These are phyloP conservation scores for Candida andamanensis DNA, from an alignment of 805 yeast genomes.

Conservation along the genomic window DNA sequence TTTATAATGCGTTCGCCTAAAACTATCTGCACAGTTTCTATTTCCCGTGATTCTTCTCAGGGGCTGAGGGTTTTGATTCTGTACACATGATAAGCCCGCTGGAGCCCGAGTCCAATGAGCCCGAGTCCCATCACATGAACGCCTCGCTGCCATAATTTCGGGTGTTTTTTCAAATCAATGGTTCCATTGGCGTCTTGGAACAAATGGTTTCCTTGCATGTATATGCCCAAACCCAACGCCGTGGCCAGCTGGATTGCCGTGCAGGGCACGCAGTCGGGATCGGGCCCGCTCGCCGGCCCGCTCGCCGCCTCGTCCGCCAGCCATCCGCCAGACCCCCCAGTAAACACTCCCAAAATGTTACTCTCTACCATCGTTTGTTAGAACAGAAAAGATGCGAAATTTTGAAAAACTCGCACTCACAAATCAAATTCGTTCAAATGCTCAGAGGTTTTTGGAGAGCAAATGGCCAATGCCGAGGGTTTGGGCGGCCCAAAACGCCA, in stretches of 20 bases:
- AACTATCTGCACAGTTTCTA: no score
- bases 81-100: conserved; percentile 13
- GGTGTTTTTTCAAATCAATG: conserved; percentile 30
- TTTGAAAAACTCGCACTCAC: no score
- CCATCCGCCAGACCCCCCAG: neutral
- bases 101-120: conserved; percentile 32
- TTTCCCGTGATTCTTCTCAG: no score
- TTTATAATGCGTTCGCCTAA: no score
- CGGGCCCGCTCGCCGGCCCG: conserved; percentile 8
- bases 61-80: no score
- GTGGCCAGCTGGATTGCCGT: conserved; percentile 32
- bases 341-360: conserved; percentile 9
- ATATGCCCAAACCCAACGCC: conserved; percentile 30
- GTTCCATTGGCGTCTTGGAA: conserved; percentile 28
- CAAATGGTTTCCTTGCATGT: conserved; percentile 21
- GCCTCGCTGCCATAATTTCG: conserved; percentile 35
- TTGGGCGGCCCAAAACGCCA: no score
- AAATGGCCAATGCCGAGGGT: no score
- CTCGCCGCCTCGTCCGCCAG: conserved; percentile 5
- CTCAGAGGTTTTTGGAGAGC: no score
- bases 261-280: conserved; percentile 31
- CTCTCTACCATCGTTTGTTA: conserved; percentile 13
- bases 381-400: no score
- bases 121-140: conserved; percentile 29
- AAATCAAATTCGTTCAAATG: no score